Conservation (phyloP, 2,329 filamentous ascomycete genomes). For the Didymellaceae sp. region DNA sequence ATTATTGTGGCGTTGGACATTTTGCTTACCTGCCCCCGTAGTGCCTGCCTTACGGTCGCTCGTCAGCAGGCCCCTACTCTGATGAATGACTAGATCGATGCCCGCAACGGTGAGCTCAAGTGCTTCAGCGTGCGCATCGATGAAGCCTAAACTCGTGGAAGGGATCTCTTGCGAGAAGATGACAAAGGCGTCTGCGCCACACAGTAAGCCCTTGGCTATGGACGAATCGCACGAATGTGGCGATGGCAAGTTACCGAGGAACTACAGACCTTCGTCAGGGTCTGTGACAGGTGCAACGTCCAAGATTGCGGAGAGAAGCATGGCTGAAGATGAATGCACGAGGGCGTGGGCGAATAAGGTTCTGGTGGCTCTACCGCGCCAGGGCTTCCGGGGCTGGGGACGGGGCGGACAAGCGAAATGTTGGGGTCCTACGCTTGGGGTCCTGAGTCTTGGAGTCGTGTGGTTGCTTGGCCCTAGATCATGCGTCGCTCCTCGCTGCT, state of each 20-base stretch:
- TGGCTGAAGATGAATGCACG: conserved; percentile 7
- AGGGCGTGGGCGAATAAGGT: conserved; percentile 9
- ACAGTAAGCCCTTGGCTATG: conserved; percentile 19
- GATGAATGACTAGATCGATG: conserved; percentile 76
- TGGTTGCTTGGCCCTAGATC: conserved; percentile 6
- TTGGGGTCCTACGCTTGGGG: neutral
- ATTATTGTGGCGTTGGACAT: conserved; percentile 12
- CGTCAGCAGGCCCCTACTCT: conserved; percentile 82
- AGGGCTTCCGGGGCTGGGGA: neutral
- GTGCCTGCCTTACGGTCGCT: conserved; percentile 77
- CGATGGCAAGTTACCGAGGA: conserved; percentile 1
- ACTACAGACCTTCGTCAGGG: conserved; percentile 63
- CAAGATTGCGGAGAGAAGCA: conserved; percentile 42
- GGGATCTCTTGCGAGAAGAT: conserved; percentile 80
- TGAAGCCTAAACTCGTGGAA: conserved; percentile 74
- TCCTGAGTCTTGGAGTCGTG: conserved; percentile 6
- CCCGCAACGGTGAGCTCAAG: conserved; percentile 73
- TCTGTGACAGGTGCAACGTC: conserved; percentile 60
- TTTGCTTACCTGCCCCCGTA: conserved; percentile 68
- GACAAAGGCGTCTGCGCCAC: conserved; percentile 76
- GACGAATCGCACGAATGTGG: conserved; percentile 2
- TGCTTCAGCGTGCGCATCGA: conserved; percentile 71
- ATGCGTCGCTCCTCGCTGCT: neutral
- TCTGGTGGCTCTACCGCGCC: conserved; percentile 2
- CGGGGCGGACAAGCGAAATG: conserved; percentile 8